Percentiles rank a stretch among this genome's conserved stretches.
Conservation (phyloP, 208 protist species). For the Crithidia fasciculata region DNA sequence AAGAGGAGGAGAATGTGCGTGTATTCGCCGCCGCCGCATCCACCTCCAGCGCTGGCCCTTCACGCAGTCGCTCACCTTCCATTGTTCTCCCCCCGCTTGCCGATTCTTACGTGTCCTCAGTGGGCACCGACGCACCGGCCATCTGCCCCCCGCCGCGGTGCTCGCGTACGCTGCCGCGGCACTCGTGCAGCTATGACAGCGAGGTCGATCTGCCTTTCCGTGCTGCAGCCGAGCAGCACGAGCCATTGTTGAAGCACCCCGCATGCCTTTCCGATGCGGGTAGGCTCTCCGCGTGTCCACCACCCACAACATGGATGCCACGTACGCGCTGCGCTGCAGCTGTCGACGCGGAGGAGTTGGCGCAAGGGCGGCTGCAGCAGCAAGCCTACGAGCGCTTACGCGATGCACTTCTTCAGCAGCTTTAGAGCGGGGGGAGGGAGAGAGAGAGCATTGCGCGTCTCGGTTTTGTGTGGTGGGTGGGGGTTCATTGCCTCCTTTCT, state of each 20-base stretch:
- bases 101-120: too few species aligned
- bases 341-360: slow-evolving; percentile 4
- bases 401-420: slow-evolving; percentile 29
- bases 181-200: slow-evolving; percentile 33
- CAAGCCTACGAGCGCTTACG: slow-evolving; percentile 26
- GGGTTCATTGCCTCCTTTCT: too few species aligned
- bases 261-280: too few species aligned
- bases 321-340: neutral
- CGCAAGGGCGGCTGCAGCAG: slow-evolving; percentile 9
- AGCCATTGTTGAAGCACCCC: too few species aligned
- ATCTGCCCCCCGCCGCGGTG: slow-evolving; percentile 23
- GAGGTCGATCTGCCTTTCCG: neutral
- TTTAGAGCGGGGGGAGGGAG: neutral
- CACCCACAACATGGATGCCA: too few species aligned
- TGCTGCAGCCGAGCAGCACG: neutral
- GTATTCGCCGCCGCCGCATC: too few species aligned
- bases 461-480: too few species aligned
- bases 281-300: too few species aligned
- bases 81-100: slow-evolving; percentile 7
- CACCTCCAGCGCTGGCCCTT: neutral
- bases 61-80: slow-evolving; percentile 21
- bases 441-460: too few species aligned
- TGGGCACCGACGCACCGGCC: too few species aligned
- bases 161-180: slow-evolving; percentile 31
- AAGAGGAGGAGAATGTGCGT: too few species aligned